Evolutionary conservation across 208 protist genomes (phyloP).

Genomic region (Trypanosoma brucei): DNA sequence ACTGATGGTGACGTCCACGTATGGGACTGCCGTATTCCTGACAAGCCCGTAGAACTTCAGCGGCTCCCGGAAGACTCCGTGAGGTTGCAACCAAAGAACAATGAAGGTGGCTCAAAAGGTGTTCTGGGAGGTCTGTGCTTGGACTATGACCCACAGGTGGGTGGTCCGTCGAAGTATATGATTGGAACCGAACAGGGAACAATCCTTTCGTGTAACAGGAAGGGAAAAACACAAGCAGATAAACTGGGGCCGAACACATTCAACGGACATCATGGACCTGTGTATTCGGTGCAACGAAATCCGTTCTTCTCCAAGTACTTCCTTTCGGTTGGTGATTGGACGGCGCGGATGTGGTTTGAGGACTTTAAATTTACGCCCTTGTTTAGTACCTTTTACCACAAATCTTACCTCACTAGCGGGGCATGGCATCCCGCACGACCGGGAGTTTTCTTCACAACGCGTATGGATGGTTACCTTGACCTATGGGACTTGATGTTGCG

Average conservation of each 20-base stretch:
- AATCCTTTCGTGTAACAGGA: slow-evolving; percentile 92
- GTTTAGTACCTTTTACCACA: slow-evolving; percentile 95
- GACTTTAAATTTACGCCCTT: slow-evolving; percentile 94
- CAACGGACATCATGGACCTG: slow-evolving; percentile 94
- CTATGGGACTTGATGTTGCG: slow-evolving; percentile 95
- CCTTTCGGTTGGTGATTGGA: slow-evolving; percentile 96
- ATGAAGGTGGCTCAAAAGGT: slow-evolving; percentile 83
- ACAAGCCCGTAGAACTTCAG: slow-evolving; percentile 87
- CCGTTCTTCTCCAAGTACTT: slow-evolving; percentile 96
- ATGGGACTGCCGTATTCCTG: slow-evolving; percentile 94
- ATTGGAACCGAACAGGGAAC: slow-evolving; percentile 95
- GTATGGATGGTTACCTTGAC: slow-evolving; percentile 95
- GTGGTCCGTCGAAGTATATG: slow-evolving; percentile 95
- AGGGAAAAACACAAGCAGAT: slow-evolving; percentile 91
- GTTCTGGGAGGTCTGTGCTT: slow-evolving; percentile 91
- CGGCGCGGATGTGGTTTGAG: slow-evolving; percentile 94
- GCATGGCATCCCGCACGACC: slow-evolving; percentile 91
- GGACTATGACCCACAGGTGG: slow-evolving; percentile 93
- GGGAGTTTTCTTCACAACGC: slow-evolving; percentile 94
- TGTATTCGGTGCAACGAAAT: slow-evolving; percentile 94
- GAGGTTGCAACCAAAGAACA: slow-evolving; percentile 84
- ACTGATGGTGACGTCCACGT: slow-evolving; percentile 94
- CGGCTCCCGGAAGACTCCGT: slow-evolving; percentile 79
- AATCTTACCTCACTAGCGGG: slow-evolving; percentile 92
- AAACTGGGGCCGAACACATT: slow-evolving; percentile 93